These are phyloP conservation scores for Xylaria curta DNA, from an alignment of 495 filamentous ascomycete species.

Conservation along the genomic window DNA sequence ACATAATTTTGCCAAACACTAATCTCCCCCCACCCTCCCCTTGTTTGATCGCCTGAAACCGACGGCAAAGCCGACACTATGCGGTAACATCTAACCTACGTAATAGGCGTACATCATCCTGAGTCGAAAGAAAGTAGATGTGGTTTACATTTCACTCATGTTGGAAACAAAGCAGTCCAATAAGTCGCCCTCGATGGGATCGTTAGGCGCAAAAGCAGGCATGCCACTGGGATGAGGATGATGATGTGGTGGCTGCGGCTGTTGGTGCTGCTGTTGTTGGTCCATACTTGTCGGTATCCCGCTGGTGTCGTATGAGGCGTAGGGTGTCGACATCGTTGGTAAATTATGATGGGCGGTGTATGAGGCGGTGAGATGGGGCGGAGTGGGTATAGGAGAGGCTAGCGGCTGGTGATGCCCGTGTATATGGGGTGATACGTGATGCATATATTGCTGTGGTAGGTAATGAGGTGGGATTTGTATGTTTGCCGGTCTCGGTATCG, in stretches of 20 bases:
- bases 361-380: conserved; percentile 19
- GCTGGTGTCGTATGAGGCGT: conserved; percentile 10
- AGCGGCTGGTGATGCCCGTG: conserved; percentile 23
- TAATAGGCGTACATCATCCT: not conserved
- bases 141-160: conserved; percentile 23
- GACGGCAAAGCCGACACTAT: not conserved
- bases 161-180: conserved; percentile 26
- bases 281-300: conserved; percentile 1
- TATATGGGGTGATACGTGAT: conserved; percentile 15
- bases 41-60: not conserved
- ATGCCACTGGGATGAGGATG: not conserved
- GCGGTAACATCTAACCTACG: not conserved
- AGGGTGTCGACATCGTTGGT: conserved; percentile 7
- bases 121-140: not conserved
- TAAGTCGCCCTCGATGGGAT: conserved; percentile 7
- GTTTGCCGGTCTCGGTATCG: conserved; percentile 7
- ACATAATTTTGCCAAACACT: not conserved
- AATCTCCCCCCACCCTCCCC: not conserved
- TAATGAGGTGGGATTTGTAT: conserved; percentile 6
- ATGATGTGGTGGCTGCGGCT: not conserved
- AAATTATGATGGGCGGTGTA: conserved; percentile 17
- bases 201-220: conserved; percentile 8
- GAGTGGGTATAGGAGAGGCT: conserved; percentile 14
- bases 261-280: conserved; percentile 11
- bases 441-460: conserved; percentile 22